These are phyloP conservation scores for Elongisporangium anandrum DNA, from an alignment of 352 stramenopile species.

Conservation along the genomic window DNA sequence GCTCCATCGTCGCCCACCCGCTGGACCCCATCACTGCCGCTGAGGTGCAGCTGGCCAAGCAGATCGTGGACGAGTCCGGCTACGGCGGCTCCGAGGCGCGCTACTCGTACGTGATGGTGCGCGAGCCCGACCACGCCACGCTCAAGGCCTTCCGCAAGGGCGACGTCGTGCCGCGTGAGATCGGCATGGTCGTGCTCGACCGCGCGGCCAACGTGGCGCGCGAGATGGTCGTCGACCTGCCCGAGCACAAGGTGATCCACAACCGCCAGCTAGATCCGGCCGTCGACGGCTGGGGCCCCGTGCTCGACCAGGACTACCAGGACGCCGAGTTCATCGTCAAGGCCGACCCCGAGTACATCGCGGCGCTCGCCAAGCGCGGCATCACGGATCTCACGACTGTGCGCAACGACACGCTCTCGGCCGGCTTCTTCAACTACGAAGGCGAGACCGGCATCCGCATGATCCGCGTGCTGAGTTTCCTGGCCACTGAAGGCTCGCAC, in stretches of 20 bases:
- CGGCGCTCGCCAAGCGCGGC: constrained; percentile 30
- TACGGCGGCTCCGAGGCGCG: constrained; percentile 25
- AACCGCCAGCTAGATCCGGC: constrained; percentile 29
- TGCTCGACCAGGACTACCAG: constrained; percentile 45
- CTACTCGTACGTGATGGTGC: constrained; percentile 53
- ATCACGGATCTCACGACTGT: constrained; percentile 44
- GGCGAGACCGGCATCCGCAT: constrained; percentile 35
- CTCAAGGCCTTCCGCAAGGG: constrained; percentile 26
- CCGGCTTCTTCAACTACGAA: constrained; percentile 34
- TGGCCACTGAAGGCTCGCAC: constrained; percentile 31
- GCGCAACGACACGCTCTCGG: constrained; percentile 33
- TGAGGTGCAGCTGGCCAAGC: constrained; percentile 37
- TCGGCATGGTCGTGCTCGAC: constrained; percentile 36
- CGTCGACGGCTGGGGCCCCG: constrained; percentile 34
- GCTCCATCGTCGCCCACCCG: constrained; percentile 21
- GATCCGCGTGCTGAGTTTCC: constrained; percentile 45
- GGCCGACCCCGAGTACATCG: constrained; percentile 32
- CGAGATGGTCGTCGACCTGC: constrained; percentile 40
- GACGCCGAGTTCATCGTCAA: constrained; percentile 38
- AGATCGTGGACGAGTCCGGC: constrained; percentile 33
- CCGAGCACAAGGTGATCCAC: constrained; percentile 21
- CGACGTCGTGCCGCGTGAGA: constrained; percentile 32
- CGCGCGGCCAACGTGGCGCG: constrained; percentile 22
- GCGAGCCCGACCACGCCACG: constrained; percentile 39
- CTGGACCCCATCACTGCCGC: constrained; percentile 42